Evolutionary conservation across 2,329 filamentous ascomycete genomes (phyloP).

Genomic region (Rhexocercosporidium sp.): DNA sequence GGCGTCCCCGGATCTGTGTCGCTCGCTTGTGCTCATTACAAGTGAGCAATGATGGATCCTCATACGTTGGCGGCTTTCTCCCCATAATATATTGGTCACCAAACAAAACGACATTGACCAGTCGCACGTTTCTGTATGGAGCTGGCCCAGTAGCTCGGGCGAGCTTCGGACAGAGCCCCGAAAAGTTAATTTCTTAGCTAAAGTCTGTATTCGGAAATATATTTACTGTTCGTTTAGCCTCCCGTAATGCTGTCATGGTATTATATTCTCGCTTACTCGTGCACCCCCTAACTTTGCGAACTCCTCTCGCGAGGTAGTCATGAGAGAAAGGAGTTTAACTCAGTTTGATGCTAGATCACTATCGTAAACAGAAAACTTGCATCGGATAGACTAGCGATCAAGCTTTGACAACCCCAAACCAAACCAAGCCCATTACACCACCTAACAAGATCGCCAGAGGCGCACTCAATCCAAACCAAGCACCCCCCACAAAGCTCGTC

Average conservation of each 20-base stretch:
- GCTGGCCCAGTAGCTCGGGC: too few species aligned
- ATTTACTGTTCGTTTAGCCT: neutral
- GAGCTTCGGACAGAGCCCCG: neutral
- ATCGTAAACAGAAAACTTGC: too few species aligned
- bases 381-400: neutral
- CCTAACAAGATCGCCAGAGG: slow-evolving; percentile 52
- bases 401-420: slow-evolving; percentile 50
- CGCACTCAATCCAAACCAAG: slow-evolving; percentile 53
- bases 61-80: slow-evolving; percentile 5
- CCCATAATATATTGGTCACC: neutral
- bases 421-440: slow-evolving; percentile 51
- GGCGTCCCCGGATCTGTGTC: neutral
- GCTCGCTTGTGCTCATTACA: neutral
- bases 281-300: too few species aligned
- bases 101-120: neutral
- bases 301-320: too few species aligned
- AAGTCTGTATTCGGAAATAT: neutral
- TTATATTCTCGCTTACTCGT: too few species aligned
- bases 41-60: neutral
- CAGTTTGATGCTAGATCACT: neutral
- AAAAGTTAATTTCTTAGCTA: neutral
- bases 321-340: too few species aligned
- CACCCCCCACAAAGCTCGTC: slow-evolving; percentile 50
- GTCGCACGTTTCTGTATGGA: too few species aligned
- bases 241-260: too few species aligned